phyloP scores from a whole-genome alignment of 2,329 filamentous ascomycete species.

The Pseudodiploospora longispora region DNA sequence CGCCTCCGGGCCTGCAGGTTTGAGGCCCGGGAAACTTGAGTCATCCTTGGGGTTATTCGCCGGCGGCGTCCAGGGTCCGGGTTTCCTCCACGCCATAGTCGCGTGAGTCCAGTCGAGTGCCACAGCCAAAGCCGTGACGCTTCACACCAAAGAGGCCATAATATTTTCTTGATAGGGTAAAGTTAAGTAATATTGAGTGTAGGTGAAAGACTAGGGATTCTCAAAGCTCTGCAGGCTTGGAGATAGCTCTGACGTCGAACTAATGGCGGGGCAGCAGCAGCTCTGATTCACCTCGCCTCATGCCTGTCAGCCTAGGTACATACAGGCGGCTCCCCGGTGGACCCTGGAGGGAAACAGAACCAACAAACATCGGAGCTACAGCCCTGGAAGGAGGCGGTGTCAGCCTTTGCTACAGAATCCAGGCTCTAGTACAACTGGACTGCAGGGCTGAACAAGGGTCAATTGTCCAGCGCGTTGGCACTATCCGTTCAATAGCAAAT shows the following conservation, averaged over 20 bases:
- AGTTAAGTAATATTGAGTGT: background rate
- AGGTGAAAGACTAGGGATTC: conserved; percentile 1
- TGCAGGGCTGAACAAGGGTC: conserved; percentile 8
- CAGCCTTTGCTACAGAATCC: too few relatives aligned
- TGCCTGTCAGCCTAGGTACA: too few relatives aligned
- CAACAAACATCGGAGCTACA: too few relatives aligned
- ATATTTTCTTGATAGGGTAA: background rate
- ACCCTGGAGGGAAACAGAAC: too few relatives aligned
- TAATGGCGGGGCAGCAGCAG: conserved; percentile 5
- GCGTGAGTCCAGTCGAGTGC: conserved; percentile 27
- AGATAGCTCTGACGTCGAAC: conserved; percentile 9
- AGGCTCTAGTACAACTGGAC: background rate
- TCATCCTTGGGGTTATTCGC: conserved; percentile 35
- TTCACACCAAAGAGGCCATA: conserved; percentile 43
- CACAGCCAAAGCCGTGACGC: conserved; percentile 48
- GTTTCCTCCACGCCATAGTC: conserved; percentile 46
- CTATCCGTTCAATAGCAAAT: background rate
- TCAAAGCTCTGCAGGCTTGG: background rate
- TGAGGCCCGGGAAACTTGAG: conserved; percentile 45
- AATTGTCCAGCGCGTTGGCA: background rate
- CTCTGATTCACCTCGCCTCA: background rate
- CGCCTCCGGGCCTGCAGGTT: conserved; percentile 32
- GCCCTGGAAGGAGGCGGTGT: too few relatives aligned
- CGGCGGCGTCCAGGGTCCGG: conserved; percentile 41
- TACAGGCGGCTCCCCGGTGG: too few relatives aligned